A percentile compares a stretch with the other conserved stretches of the same genome.
Evolutionary conservation across 1,139 yeast species (phyloP).

Genomic region (Sugiyamaella sp.): DNA sequence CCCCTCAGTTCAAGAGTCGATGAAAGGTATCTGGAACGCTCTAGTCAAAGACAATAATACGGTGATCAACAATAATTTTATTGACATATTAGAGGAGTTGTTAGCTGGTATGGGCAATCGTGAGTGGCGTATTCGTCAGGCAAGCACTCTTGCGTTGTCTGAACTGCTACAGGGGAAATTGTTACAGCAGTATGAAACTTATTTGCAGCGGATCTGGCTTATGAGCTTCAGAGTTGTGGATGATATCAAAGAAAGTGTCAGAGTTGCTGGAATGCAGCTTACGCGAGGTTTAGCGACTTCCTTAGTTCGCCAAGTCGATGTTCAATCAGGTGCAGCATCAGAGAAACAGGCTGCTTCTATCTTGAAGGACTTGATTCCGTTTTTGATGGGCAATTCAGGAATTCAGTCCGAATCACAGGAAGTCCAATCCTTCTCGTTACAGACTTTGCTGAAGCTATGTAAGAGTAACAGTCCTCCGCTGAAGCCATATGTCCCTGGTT

Average conservation of each 20-base stretch:
- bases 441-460: constrained; percentile 70
- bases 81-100: constrained; percentile 64
- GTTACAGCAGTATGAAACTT: constrained; percentile 54
- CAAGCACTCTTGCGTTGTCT: constrained; percentile 73
- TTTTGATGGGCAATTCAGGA: constrained; percentile 78
- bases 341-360: constrained; percentile 53
- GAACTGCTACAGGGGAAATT: constrained; percentile 69
- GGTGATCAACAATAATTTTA: constrained; percentile 58
- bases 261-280: constrained; percentile 74
- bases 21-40: constrained; percentile 87
- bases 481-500: constrained; percentile 66
- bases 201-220: constrained; percentile 74
- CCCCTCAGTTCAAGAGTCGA: constrained; percentile 70
- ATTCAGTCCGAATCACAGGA: constrained; percentile 86
- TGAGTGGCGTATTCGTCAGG: constrained; percentile 95
- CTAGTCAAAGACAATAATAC: constrained; percentile 64
- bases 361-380: constrained; percentile 70
- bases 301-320: constrained; percentile 60
- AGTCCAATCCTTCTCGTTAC: constrained; percentile 72
- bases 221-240: constrained; percentile 90
- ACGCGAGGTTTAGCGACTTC: constrained; percentile 68
- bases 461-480: constrained; percentile 63
- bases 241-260: constrained; percentile 92
- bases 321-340: constrained; percentile 42
- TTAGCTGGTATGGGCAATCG: constrained; percentile 71